These are phyloP conservation scores for Rhizopus stolonifer DNA, from an alignment of 371 early-diverging fungal genomes.

Conservation along the genomic window DNA sequence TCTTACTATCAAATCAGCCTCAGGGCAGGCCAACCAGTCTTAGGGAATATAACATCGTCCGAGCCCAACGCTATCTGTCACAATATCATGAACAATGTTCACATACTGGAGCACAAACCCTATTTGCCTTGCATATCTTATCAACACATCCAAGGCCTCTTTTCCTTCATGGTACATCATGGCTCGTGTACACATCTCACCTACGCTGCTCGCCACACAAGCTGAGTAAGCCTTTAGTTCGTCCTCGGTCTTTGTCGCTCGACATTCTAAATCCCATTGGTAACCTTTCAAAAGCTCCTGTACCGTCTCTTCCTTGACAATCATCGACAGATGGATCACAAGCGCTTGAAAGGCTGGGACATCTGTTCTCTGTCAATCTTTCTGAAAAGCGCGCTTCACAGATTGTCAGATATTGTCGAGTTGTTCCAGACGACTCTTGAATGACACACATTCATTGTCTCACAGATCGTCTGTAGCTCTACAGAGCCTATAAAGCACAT, in stretches of 20 bases:
- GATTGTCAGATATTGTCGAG: constrained; percentile 25
- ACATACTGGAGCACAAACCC: constrained; percentile 59
- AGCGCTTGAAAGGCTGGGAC: constrained; percentile 40
- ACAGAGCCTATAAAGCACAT: constrained; percentile 61
- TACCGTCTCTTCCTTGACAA: constrained; percentile 41
- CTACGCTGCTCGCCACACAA: constrained; percentile 63
- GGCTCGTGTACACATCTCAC: constrained; percentile 53
- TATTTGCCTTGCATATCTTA: constrained; percentile 51
- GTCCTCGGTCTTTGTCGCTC: constrained; percentile 26
- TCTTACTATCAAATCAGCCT: constrained; percentile 9
- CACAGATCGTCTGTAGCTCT: constrained; percentile 65
- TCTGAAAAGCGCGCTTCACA: constrained; percentile 30
- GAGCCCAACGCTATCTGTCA: constrained; percentile 51
- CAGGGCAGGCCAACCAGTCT: constrained; percentile 35
- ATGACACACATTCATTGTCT: constrained; percentile 37
- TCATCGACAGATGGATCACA: no score
- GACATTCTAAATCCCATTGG: constrained; percentile 48
- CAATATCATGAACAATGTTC: constrained; percentile 63
- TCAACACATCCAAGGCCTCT: neutral
- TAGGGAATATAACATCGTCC: constrained; percentile 54
- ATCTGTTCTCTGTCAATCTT: constrained; percentile 26
- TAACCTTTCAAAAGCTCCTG: constrained; percentile 56
- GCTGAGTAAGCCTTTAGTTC: constrained; percentile 52
- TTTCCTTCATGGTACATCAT: constrained; percentile 14
- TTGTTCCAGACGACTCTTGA: constrained; percentile 23